phyloP scores from a whole-genome alignment of 257 asterid genomes.

The Cruciata laevipes region DNA sequence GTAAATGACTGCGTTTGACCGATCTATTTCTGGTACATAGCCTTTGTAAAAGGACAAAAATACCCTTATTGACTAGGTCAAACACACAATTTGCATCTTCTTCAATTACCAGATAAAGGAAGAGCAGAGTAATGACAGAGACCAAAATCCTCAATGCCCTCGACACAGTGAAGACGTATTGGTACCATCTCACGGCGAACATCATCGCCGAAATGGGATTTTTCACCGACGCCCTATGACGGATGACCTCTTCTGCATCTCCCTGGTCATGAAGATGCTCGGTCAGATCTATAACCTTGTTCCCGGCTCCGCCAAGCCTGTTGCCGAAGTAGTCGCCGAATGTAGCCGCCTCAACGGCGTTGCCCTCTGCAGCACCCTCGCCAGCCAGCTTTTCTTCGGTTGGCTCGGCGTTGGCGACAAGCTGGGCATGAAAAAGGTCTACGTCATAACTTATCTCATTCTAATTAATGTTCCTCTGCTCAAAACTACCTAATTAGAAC shows the following conservation, averaged over 20 bases:
- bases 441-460: slow-evolving; percentile 45
- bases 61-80: too few relatives aligned
- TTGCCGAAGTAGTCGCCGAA: slow-evolving; percentile 60
- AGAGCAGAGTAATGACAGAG: slow-evolving; percentile 21
- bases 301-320: slow-evolving; percentile 45
- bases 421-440: slow-evolving; percentile 47
- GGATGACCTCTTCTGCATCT: slow-evolving; percentile 58
- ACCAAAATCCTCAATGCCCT: slow-evolving; percentile 43
- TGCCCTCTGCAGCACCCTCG: slow-evolving; percentile 48
- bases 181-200: slow-evolving; percentile 61
- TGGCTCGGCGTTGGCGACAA: slow-evolving; percentile 65
- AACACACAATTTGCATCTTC: too few relatives aligned
- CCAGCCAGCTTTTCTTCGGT: slow-evolving; percentile 60
- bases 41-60: too few relatives aligned
- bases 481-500: too few relatives aligned
- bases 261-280: slow-evolving; percentile 56
- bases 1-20: too few relatives aligned
- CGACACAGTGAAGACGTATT: slow-evolving; percentile 52
- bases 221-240: slow-evolving; percentile 62
- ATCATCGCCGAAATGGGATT: slow-evolving; percentile 64
- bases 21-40: too few relatives aligned
- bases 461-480: slow-evolving; percentile 43
- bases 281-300: slow-evolving; percentile 54
- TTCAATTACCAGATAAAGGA: slow-evolving; percentile 5
- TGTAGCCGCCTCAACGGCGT: slow-evolving; percentile 55